Evolutionary conservation across 2,329 filamentous ascomycete genomes (phyloP).

Genomic region (Aspergillus aculeatus): DNA sequence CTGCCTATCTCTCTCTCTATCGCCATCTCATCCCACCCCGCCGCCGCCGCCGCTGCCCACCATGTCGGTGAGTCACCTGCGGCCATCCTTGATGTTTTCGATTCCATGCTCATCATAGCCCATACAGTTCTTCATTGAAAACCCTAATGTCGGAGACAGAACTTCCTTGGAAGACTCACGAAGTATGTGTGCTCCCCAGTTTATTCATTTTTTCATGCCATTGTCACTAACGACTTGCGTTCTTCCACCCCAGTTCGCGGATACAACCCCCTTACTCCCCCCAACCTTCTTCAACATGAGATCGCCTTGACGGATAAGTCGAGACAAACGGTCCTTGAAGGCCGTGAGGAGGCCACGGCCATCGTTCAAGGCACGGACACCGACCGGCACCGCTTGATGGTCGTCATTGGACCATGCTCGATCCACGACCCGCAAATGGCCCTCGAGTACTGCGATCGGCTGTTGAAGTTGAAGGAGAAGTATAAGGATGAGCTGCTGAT

Average conservation of each 20-base stretch:
- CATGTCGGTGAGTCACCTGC: conserved; percentile 36
- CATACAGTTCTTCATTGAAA: conserved; percentile 69
- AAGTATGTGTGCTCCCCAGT: conserved; percentile 56
- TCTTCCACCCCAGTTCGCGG: conserved; percentile 64
- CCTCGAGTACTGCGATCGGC: conserved; percentile 84
- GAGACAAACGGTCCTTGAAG: conserved; percentile 56
- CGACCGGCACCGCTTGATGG: conserved; percentile 58
- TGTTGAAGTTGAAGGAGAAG: conserved; percentile 80
- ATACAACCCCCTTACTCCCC: conserved; percentile 89
- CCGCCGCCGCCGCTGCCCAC: not conserved
- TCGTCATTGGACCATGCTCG: conserved; percentile 92
- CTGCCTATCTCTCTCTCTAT: not conserved
- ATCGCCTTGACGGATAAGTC: conserved; percentile 57
- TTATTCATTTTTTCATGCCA: not conserved
- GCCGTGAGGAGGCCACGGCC: conserved; percentile 60
- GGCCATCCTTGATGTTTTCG: conserved; percentile 1
- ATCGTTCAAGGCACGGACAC: conserved; percentile 61
- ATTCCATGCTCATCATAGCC: conserved; percentile 17
- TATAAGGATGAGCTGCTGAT: conserved; percentile 87
- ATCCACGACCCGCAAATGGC: conserved; percentile 93
- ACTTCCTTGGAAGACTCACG: conserved; percentile 75
- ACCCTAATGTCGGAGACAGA: conserved; percentile 75
- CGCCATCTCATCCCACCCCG: conserved; percentile 1
- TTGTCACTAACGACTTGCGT: conserved; percentile 6
- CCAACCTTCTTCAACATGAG: conserved; percentile 92